phyloP scores from a whole-genome alignment of 2,329 filamentous ascomycete genomes.

The Intubia oerlemansii region DNA sequence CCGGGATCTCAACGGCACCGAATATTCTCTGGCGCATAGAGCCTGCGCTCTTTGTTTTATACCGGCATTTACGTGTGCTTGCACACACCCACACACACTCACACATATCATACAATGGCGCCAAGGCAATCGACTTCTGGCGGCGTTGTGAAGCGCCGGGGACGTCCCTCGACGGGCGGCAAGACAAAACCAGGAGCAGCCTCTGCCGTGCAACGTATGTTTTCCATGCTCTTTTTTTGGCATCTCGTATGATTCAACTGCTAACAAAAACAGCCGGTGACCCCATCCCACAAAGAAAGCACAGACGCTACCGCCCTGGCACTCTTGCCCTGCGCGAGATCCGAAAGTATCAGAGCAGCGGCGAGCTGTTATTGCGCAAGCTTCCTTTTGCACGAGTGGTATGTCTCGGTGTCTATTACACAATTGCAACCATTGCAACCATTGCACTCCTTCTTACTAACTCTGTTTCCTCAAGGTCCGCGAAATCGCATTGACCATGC shows the following conservation, averaged over 20 bases:
- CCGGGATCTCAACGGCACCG: no score
- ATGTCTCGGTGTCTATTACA: no score
- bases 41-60: no score
- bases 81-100: not conserved
- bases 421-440: no score
- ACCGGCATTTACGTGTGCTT: no score
- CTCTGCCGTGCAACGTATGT: constrained; percentile 3
- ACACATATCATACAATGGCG: constrained; percentile 1
- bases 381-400: constrained; percentile 63
- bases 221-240: no score
- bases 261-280: constrained; percentile 39
- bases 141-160: constrained; percentile 2
- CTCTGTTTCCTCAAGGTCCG: no score
- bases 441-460: no score
- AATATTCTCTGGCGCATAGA: no score
- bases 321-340: constrained; percentile 85
- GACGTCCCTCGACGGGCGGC: constrained; percentile 1
- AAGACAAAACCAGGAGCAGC: no score
- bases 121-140: no score
- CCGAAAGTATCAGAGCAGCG: constrained; percentile 70
- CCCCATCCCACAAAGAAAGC: constrained; percentile 40
- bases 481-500: constrained; percentile 48
- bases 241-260: not conserved
- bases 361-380: constrained; percentile 67
- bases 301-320: constrained; percentile 51